A percentile compares a stretch with the other conserved stretches of the same genome.
Evolutionary conservation across 140 eudicot species (phyloP).

Genomic region (Senecio squalidus): DNA sequence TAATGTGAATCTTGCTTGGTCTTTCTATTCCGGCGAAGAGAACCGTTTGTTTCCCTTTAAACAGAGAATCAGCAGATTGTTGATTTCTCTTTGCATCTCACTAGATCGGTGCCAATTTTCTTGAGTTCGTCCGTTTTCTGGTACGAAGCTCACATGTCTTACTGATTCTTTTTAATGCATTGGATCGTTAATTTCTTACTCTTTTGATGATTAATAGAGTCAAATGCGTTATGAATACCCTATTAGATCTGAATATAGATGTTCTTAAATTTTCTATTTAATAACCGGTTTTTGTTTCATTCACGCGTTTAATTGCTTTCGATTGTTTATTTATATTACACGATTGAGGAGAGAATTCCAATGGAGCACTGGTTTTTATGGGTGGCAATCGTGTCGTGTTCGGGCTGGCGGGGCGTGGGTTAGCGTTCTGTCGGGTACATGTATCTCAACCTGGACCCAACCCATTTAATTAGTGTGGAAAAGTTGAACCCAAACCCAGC

Average conservation of each 20-base stretch:
- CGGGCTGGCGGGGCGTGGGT: too few relatives aligned
- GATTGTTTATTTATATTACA: conserved; percentile 14
- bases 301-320: conserved; percentile 2
- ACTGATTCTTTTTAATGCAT: conserved; percentile 1
- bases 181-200: conserved; percentile 8
- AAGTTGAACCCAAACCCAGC: too few relatives aligned
- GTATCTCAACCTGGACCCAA: too few relatives aligned
- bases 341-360: background rate
- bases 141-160: conserved; percentile 8
- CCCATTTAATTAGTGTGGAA: too few relatives aligned
- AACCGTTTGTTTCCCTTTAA: conserved; percentile 7
- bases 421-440: too few relatives aligned
- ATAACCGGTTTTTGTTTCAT: background rate
- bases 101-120: conserved; percentile 7
- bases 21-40: background rate
- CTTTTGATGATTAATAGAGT: background rate
- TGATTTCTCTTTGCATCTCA: conserved; percentile 4
- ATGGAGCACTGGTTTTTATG: background rate
- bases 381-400: too few relatives aligned
- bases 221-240: background rate
- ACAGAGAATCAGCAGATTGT: conserved; percentile 3
- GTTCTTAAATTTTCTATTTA: conserved; percentile 3
- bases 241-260: conserved; percentile 10
- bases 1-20: background rate
- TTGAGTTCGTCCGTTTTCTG: conserved; percentile 5